Percentiles rank a stretch among this genome's conserved stretches.
phyloP scores from a whole-genome alignment of 2,329 filamentous ascomycete species.

The Phymatotrichopsis omnivora region DNA sequence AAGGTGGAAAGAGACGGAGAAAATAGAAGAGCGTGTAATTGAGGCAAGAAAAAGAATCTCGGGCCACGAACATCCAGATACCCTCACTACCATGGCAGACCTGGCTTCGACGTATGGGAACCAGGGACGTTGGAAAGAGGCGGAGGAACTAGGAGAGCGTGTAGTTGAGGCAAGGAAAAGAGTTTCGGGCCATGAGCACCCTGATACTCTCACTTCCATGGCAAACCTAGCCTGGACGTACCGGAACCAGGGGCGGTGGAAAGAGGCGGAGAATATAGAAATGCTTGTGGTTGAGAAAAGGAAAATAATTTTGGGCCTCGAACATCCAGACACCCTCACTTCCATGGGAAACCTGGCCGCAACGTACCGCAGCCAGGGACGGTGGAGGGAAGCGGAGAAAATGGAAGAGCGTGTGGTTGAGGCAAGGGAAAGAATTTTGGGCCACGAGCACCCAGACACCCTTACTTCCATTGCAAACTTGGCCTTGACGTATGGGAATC shows the following conservation, averaged over 20 bases:
- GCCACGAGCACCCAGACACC: background rate
- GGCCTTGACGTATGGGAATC: background rate
- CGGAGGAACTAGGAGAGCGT: background rate
- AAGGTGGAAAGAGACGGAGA: constrained; percentile 4
- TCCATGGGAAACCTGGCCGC: background rate
- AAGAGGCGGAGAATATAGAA: constrained; percentile 7
- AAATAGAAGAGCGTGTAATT: constrained; percentile 3
- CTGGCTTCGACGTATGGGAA: constrained; percentile 1
- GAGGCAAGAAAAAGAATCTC: background rate
- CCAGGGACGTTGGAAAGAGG: constrained; percentile 6
- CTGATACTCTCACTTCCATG: constrained; percentile 27
- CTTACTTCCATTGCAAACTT: constrained; percentile 3
- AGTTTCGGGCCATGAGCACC: constrained; percentile 4
- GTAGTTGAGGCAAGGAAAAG: background rate
- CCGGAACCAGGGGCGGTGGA: constrained; percentile 1
- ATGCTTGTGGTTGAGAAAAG: constrained; percentile 1
- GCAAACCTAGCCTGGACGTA: constrained; percentile 2
- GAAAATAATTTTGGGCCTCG: background rate
- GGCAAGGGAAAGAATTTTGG: background rate
- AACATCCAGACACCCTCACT: background rate
- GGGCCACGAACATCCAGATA: constrained; percentile 13
- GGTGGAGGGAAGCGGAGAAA: constrained; percentile 25
- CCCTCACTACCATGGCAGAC: constrained; percentile 23
- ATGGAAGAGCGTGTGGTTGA: background rate
- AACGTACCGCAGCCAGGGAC: background rate